Evolutionary conservation across 257 asterid genomes (phyloP).

Genomic region (Linderniella brevidens): DNA sequence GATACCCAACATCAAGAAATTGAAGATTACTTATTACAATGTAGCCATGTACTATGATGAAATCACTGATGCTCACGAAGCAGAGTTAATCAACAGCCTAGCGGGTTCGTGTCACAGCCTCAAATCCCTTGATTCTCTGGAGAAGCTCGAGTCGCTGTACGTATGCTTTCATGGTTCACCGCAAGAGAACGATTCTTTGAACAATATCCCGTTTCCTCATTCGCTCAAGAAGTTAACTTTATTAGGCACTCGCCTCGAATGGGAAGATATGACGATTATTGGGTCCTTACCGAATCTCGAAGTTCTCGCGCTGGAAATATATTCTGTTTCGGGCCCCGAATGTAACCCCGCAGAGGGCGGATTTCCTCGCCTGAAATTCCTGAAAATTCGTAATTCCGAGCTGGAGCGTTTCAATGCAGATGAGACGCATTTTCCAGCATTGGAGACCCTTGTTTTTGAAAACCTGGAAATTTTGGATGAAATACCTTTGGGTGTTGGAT

Average conservation of each 20-base stretch:
- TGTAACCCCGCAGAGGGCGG: conserved; percentile 2
- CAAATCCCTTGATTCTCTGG: too few species aligned
- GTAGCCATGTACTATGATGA: background rate
- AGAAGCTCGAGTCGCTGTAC: background rate
- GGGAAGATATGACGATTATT: background rate
- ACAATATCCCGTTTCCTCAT: background rate
- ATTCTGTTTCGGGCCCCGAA: background rate
- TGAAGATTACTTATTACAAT: background rate
- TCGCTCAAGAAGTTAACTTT: background rate
- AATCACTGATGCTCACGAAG: background rate
- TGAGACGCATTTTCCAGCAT: background rate
- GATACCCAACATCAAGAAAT: conserved; percentile 7
- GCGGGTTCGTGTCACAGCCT: background rate
- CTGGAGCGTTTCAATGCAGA: background rate
- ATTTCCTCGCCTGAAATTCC: conserved; percentile 3
- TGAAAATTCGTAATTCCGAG: background rate
- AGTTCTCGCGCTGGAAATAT: background rate
- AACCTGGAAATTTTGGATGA: background rate
- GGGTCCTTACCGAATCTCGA: conserved; percentile 7
- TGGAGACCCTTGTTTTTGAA: background rate
- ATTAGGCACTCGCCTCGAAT: background rate
- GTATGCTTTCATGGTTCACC: background rate
- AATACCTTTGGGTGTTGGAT: conserved; percentile 1
- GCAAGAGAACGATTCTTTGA: too few species aligned
- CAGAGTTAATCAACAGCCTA: background rate